Percentiles rank a stretch among this genome's conserved stretches.
Evolutionary conservation across 805 yeast genomes (phyloP).

Genomic region (Starmerella scarabaei): DNA sequence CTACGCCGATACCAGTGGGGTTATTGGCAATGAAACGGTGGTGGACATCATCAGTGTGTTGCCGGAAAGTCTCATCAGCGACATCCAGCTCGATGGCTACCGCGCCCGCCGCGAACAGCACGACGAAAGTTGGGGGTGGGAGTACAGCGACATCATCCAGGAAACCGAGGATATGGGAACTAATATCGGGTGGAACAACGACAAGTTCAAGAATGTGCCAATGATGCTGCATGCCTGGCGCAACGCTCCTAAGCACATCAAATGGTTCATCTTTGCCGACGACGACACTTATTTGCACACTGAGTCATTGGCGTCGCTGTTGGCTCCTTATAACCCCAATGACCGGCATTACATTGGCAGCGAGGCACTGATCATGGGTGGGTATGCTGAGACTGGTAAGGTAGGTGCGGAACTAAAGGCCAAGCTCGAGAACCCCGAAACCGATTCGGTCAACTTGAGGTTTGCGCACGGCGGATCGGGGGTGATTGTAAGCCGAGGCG

Average conservation of each 20-base stretch:
- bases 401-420: slow-evolving; percentile 4
- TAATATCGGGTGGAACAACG: slow-evolving; percentile 25
- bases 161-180: slow-evolving; percentile 1
- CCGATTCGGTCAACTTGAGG: slow-evolving; percentile 12
- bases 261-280: slow-evolving; percentile 31
- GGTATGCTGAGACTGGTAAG: slow-evolving; percentile 4
- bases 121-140: slow-evolving; percentile 18
- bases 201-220: slow-evolving; percentile 30
- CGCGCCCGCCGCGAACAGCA: slow-evolving; percentile 14
- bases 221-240: slow-evolving; percentile 29
- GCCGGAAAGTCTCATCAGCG: slow-evolving; percentile 18
- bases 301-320: slow-evolving; percentile 22
- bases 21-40: slow-evolving; percentile 27
- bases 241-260: slow-evolving; percentile 21
- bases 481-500: slow-evolving; percentile 25
- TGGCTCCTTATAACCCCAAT: slow-evolving; percentile 23
- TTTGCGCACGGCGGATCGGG: slow-evolving; percentile 34
- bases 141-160: slow-evolving; percentile 13
- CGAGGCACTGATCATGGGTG: slow-evolving; percentile 5
- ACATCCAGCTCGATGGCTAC: slow-evolving; percentile 20
- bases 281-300: slow-evolving; percentile 27
- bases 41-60: slow-evolving; percentile 25
- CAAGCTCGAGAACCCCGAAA: slow-evolving; percentile 1
- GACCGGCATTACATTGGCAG: slow-evolving; percentile 26
- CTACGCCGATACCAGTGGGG: slow-evolving; percentile 28